These are phyloP conservation scores for Venturia asperata DNA, from an alignment of 2,329 filamentous ascomycete species.

Conservation along the genomic window DNA sequence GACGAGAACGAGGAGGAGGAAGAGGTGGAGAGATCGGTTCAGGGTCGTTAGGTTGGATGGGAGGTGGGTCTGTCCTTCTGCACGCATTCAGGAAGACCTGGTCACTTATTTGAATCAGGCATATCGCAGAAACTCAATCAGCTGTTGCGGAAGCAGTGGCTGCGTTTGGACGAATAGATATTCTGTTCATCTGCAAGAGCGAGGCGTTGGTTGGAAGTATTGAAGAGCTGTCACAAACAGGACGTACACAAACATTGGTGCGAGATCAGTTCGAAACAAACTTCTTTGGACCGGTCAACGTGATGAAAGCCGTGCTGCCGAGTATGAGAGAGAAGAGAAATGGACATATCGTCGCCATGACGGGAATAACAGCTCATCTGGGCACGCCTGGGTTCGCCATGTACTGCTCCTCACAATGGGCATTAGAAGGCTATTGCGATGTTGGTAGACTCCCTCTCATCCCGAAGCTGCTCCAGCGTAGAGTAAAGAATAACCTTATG, in stretches of 20 bases:
- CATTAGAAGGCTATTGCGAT: constrained; percentile 91
- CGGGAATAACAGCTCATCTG: constrained; percentile 84
- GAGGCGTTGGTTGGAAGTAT: constrained; percentile 86
- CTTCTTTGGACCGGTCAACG: constrained; percentile 93
- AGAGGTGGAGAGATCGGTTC: constrained; percentile 76
- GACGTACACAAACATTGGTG: constrained; percentile 67
- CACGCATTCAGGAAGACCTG: background rate
- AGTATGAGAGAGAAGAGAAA: constrained; percentile 71
- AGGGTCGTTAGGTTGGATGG: constrained; percentile 54
- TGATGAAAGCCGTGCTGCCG: constrained; percentile 82
- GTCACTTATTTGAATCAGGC: constrained; percentile 30
- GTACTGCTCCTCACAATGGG: constrained; percentile 91
- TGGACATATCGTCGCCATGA: constrained; percentile 84
- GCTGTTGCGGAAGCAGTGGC: constrained; percentile 81
- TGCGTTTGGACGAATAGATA: constrained; percentile 80
- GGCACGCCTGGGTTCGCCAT: constrained; percentile 86
- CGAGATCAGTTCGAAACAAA: constrained; percentile 90
- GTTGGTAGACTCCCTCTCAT: constrained; percentile 33
- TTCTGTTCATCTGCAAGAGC: constrained; percentile 80
- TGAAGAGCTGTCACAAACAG: constrained; percentile 74
- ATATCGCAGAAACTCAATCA: constrained; percentile 67
- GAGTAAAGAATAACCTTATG: background rate
- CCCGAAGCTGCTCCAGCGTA: background rate
- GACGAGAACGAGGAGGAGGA: constrained; percentile 54
- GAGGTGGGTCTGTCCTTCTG: constrained; percentile 32